Conservation (phyloP, 2,329 filamentous ascomycete genomes). For the Curvularia hawaiiensis region DNA sequence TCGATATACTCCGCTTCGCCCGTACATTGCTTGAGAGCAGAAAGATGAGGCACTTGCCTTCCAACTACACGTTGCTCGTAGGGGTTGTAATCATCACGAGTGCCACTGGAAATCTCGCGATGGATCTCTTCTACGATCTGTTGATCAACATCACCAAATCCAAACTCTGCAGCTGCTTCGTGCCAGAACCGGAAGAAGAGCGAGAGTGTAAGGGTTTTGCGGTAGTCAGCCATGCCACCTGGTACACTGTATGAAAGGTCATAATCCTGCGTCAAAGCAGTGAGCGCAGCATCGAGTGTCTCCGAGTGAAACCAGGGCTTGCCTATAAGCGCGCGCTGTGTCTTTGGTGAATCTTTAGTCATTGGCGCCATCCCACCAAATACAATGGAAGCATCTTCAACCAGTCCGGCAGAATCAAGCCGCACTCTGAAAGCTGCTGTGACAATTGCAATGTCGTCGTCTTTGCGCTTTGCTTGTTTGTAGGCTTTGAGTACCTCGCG, state of each 20-base stretch:
- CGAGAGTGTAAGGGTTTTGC: constrained; percentile 83
- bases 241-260: constrained; percentile 85
- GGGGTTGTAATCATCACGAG: constrained; percentile 75
- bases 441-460: constrained; percentile 97
- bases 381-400: constrained; percentile 76
- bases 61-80: constrained; percentile 84
- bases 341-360: constrained; percentile 78
- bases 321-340: constrained; percentile 73
- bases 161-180: constrained; percentile 72
- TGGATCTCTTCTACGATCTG: constrained; percentile 83
- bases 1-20: constrained; percentile 96
- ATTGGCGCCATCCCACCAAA: constrained; percentile 95
- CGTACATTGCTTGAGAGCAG: constrained; percentile 88
- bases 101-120: constrained; percentile 76
- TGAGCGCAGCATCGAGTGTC: constrained; percentile 85
- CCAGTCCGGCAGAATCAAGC: constrained; percentile 68
- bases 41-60: constrained; percentile 82
- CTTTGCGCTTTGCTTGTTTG: constrained; percentile 95
- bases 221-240: constrained; percentile 94
- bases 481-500: constrained; percentile 86
- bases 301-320: constrained; percentile 78
- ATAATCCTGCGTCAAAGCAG: constrained; percentile 81
- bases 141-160: constrained; percentile 62
- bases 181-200: constrained; percentile 99
- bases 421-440: constrained; percentile 80